phyloP scores from a whole-genome alignment of 2,329 filamentous ascomycete genomes.

The Epichloe elymi region DNA sequence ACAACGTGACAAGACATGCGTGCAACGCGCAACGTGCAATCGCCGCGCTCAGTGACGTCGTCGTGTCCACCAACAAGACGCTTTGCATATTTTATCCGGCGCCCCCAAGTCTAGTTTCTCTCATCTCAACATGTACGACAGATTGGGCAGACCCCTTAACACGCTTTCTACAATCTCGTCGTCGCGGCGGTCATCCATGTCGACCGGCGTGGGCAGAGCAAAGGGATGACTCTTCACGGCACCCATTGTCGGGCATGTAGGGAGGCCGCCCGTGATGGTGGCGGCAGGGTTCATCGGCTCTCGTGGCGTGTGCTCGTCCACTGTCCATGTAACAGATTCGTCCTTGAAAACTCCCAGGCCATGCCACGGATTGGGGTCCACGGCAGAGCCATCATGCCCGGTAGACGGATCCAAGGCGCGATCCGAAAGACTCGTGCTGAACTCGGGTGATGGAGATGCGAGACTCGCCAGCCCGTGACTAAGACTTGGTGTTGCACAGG shows the following conservation, averaged over 20 bases:
- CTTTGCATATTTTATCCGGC: too few relatives aligned
- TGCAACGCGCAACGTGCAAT: too few relatives aligned
- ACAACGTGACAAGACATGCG: too few relatives aligned
- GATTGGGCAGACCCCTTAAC: constrained; percentile 26
- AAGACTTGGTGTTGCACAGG: too few relatives aligned
- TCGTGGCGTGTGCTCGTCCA: background rate
- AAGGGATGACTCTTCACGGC: background rate
- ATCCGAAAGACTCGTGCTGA: too few relatives aligned
- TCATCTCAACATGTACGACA: constrained; percentile 33
- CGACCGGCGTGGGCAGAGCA: background rate
- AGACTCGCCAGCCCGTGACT: too few relatives aligned
- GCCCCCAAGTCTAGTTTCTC: too few relatives aligned
- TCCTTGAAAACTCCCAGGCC: background rate
- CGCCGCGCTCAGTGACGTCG: too few relatives aligned
- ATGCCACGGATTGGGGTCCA: background rate
- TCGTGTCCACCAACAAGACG: too few relatives aligned
- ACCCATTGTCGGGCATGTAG: background rate
- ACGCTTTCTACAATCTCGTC: constrained; percentile 22
- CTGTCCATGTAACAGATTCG: background rate
- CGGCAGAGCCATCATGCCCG: background rate
- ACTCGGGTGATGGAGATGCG: background rate
- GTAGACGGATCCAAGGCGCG: background rate
- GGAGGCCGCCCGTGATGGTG: background rate
- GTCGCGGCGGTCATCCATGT: constrained; percentile 9
- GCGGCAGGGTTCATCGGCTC: too few relatives aligned